Conservation (phyloP, 345 rosid species). For the Eucalyptus camaldulensis region DNA sequence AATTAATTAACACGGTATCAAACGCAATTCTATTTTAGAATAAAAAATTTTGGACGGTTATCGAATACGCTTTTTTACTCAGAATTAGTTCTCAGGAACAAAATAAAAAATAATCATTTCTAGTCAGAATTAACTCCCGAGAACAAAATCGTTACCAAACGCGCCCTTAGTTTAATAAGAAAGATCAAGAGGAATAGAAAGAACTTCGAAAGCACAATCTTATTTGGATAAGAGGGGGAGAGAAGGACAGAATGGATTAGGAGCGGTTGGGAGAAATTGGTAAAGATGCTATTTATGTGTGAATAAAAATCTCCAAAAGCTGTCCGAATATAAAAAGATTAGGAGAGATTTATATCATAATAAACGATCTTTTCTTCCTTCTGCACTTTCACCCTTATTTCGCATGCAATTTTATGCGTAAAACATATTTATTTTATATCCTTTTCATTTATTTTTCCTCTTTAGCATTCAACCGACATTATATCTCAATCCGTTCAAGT, state of each 20-base stretch:
- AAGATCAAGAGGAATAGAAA: background rate
- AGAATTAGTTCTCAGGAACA: no score
- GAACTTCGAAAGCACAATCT: background rate
- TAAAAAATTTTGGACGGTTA: no score
- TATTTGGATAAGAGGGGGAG: background rate
- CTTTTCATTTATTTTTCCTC: background rate
- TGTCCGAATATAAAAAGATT: background rate
- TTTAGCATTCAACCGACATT: background rate
- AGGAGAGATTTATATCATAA: background rate
- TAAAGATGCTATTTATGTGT: background rate
- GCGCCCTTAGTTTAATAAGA: background rate
- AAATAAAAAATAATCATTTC: no score
- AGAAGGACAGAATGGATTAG: background rate
- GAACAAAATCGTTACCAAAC: no score
- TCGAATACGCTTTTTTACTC: no score
- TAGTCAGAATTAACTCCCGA: no score
- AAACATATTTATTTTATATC: background rate
- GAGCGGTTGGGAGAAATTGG: background rate
- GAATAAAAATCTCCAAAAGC: background rate
- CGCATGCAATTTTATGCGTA: background rate
- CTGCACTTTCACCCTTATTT: background rate
- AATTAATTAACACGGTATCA: no score
- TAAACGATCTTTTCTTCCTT: accelerated
- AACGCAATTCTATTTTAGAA: no score
- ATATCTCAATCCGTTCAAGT: background rate